Evolutionary conservation across 1,284 basidiomycete species (phyloP), one percentile per base, ranked within the genome.

Genomic region (Flammula alnicola): DNA sequence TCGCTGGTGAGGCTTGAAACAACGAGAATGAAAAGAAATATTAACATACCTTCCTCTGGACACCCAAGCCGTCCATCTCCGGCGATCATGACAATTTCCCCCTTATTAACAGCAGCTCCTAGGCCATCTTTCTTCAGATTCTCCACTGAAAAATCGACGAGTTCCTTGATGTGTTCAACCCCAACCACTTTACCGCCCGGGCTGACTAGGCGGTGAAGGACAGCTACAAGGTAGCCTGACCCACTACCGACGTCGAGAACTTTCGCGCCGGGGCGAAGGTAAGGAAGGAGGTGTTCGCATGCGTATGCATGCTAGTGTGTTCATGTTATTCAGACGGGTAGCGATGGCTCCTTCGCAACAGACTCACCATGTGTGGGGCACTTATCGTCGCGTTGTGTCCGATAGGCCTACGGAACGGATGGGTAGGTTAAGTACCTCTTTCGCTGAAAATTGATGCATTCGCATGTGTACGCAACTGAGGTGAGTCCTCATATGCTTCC

Each of bases 121-220:
- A 90, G 69, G 0, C 90, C 91, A 59, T 95, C 92, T 8, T 73
- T 76, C 30, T 68, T 69, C 9, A 98, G 70, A 62, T 97, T 98
- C 14, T 67, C 55, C 5, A 78, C 67, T 0, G 90, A 89, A 75
- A 84, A 83, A 3, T 88, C 79, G 2, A 86, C 83, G 8, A 97
- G 78, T 57, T 86, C 83, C 0, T 80, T 76, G 56, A 99, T 86
- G 66, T 99, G 96, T 46, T 99, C 96, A 56, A 99, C 91, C 1
- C 94, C 95, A 10, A 97, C 76, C 3, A 98, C 88, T 53, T 75
- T 86, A 5, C 87, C 89, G 31, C 65, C 65, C 5, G 69, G 65
- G 1, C 65, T 61, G 38, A 93, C 77, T 37, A 95, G 80, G 51
- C 88, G 83, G 62, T 92, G 81, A 27, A 97, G 74, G 4, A 95